Conservation (phyloP, 169 alveolate genomes). For the Cryptosporidium ubiquitum region DNA sequence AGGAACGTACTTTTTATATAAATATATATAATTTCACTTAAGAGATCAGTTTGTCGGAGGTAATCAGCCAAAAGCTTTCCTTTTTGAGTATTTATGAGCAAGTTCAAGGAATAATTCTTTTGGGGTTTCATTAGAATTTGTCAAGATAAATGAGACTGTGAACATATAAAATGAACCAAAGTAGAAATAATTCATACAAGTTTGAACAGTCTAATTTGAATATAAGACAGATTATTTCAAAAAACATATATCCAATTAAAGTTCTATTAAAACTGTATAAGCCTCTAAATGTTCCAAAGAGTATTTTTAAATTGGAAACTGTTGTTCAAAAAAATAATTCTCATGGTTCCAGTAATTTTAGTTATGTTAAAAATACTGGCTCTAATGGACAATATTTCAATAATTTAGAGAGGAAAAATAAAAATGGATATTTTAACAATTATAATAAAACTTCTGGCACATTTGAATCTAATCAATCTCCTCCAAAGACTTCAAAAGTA, state of each 20-base stretch:
- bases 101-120: neutral
- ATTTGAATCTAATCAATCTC: neutral
- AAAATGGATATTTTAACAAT: neutral
- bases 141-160: neutral
- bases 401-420: neutral
- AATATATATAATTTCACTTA: too few species aligned
- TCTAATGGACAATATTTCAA: neutral
- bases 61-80: neutral
- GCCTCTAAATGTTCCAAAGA: constrained; percentile 46
- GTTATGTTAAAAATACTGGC: neutral
- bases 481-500: neutral
- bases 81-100: constrained; percentile 8
- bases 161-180: neutral
- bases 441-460: neutral
- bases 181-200: neutral
- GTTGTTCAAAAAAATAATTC: neutral
- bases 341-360: neutral
- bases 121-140: neutral
- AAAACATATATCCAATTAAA: constrained; percentile 16
- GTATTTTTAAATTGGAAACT: constrained; percentile 10
- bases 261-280: constrained; percentile 10
- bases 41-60: too few species aligned
- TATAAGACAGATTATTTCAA: neutral
- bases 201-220: neutral
- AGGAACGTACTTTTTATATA: too few species aligned